Percentiles rank a stretch among this genome's conserved stretches.
phyloP scores from a whole-genome alignment of 2,329 filamentous ascomycete genomes.

The Mollisia scopiformis region DNA sequence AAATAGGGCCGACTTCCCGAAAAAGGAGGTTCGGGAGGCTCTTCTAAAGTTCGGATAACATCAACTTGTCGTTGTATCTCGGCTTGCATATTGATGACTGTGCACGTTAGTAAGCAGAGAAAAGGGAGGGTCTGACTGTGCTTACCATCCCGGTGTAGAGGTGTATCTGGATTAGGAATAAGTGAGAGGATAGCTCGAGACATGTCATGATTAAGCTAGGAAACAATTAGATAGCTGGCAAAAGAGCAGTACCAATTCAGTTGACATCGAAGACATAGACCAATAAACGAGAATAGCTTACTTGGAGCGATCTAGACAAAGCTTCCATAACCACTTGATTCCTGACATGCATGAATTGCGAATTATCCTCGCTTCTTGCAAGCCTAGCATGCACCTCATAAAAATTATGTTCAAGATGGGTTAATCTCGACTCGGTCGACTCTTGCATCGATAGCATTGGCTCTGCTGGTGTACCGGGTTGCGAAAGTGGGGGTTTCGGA shows the following conservation, averaged over 20 bases:
- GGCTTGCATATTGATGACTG: slow-evolving; percentile 58
- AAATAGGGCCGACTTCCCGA: slow-evolving; percentile 69
- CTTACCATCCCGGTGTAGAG: slow-evolving; percentile 82
- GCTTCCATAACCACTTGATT: slow-evolving; percentile 83
- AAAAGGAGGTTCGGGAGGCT: slow-evolving; percentile 68
- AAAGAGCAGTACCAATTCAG: no score
- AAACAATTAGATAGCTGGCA: slow-evolving; percentile 21
- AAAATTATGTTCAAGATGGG: slow-evolving; percentile 77
- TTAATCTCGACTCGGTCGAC: slow-evolving; percentile 73
- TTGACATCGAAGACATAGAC: no score
- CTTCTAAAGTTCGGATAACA: slow-evolving; percentile 57
- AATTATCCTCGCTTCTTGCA: slow-evolving; percentile 80
- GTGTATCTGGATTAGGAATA: slow-evolving; percentile 74
- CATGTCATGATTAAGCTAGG: slow-evolving; percentile 83
- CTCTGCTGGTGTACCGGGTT: slow-evolving; percentile 84
- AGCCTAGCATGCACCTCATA: slow-evolving; percentile 80
- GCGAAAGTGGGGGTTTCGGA: slow-evolving; percentile 73
- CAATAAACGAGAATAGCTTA: slow-evolving; percentile 39
- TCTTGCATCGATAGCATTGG: slow-evolving; percentile 74
- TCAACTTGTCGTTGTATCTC: slow-evolving; percentile 66
- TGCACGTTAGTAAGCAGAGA: slow-evolving; percentile 30
- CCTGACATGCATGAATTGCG: slow-evolving; percentile 77
- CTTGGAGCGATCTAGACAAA: slow-evolving; percentile 71
- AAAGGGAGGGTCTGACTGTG: slow-evolving; percentile 9
- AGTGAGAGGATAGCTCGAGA: slow-evolving; percentile 74